Conservation (phyloP, 805 yeast species). For the Saccharomycopsis fibuligera region DNA sequence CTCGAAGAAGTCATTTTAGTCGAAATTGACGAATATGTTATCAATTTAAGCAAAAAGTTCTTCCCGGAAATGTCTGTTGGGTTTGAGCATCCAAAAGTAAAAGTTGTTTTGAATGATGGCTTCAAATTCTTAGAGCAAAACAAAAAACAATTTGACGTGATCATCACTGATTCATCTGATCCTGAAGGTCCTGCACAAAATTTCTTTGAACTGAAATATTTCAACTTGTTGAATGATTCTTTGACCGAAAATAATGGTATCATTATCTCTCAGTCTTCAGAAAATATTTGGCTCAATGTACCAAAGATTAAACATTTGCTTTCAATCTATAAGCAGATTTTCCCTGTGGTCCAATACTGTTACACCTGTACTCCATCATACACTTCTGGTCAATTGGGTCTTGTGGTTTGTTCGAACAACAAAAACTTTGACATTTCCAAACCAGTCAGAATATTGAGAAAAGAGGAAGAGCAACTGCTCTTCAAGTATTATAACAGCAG, state of each 20-base stretch:
- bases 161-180: conserved; percentile 88
- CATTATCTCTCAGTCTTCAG: conserved; percentile 74
- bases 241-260: conserved; percentile 58
- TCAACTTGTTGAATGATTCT: conserved; percentile 57
- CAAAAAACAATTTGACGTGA: conserved; percentile 55
- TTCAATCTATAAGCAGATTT: conserved; percentile 45
- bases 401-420: conserved; percentile 65
- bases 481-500: conserved; percentile 60
- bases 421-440: conserved; percentile 35
- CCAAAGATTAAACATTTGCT: conserved; percentile 43
- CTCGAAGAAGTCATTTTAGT: conserved; percentile 66
- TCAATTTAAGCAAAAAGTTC: conserved; percentile 61
- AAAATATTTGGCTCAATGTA: conserved; percentile 70
- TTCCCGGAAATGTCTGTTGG: conserved; percentile 71
- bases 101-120: conserved; percentile 72
- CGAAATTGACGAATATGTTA: conserved; percentile 86
- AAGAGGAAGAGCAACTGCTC: conserved; percentile 40
- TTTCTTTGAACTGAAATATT: conserved; percentile 74
- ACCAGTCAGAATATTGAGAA: conserved; percentile 45
- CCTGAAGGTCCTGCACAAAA: conserved; percentile 96
- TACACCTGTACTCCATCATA: conserved; percentile 84
- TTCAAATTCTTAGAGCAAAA: conserved; percentile 58
- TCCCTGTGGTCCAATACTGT: conserved; percentile 56
- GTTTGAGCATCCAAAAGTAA: conserved; percentile 58
- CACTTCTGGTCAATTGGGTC: conserved; percentile 83